A percentile compares a stretch with the other conserved stretches of the same genome.
These are phyloP conservation scores for Alternaria longipes DNA, from an alignment of 2,329 filamentous ascomycete species.

Conservation along the genomic window DNA sequence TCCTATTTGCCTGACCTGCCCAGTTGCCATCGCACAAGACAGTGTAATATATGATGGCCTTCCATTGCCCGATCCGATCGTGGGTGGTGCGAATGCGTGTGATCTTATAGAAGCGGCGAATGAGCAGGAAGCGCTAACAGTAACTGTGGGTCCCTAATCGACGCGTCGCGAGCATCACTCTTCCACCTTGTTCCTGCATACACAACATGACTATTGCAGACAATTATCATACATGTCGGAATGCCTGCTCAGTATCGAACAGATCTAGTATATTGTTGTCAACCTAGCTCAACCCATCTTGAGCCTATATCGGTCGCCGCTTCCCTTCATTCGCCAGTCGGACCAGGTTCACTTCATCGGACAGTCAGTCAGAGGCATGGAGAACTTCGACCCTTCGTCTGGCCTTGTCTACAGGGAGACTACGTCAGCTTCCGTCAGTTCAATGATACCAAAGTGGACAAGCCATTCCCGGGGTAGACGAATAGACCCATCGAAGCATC, in stretches of 20 bases:
- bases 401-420: constrained; percentile 33
- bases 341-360: neutral
- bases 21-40: neutral
- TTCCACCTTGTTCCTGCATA: neutral
- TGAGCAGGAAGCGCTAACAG: neutral
- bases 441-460: constrained; percentile 33
- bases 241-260: neutral
- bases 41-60: neutral
- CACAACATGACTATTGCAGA: neutral
- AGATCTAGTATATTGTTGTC: neutral
- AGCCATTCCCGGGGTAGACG: constrained; percentile 23
- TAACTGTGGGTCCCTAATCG: neutral
- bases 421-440: constrained; percentile 16
- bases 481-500: constrained; percentile 19
- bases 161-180: neutral
- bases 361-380: constrained; percentile 9
- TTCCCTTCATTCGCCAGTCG: neutral
- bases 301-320: neutral
- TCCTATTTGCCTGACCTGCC: neutral
- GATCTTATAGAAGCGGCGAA: neutral
- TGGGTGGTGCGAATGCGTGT: neutral
- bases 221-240: neutral
- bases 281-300: neutral
- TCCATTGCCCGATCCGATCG: neutral
- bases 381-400: constrained; percentile 13